Evolutionary conservation across 441 rosid species (phyloP), one percentile per base, ranked within the genome.

Genomic region (Gossypium schwendimanii): DNA sequence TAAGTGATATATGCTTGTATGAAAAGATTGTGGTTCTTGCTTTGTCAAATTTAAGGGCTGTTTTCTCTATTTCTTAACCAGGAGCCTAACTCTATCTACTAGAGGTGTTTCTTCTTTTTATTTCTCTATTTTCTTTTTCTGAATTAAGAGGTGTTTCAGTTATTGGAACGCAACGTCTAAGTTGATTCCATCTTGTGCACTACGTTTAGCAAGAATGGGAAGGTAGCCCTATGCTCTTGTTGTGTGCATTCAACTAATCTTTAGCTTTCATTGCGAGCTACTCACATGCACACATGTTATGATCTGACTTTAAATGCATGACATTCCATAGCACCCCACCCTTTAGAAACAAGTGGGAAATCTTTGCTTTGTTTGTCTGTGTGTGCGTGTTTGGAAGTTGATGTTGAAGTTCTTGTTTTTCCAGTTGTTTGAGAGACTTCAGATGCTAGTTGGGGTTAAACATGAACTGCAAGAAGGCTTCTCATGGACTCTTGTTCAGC

Each of bases 401-500:
- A 57, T 67, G 55, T 8, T 80, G 26, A 72, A 54, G 55, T 58
- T 62, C 68, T 17, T 60, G 12, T 70, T 45, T 17, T 70, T 65
- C 20, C 87, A 95, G 99, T 68, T 93, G 74, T 84, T 81, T 77
- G 83, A 79, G 70, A 85, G 82, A 73, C 79, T 92, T 55, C 82
- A 88, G 78, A 77, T 63, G 76, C 89, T 90, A 73, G 79, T 93
- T 41, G 98, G 98, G 77, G 97, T 91, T 66, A 88, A 85, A 75
- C 94, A 91, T 78, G 86, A 88, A 79, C 59, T 93, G 58, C 91
- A 85, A 75, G 97, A 82, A 54, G 98, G 97, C 54, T 96, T 86
- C 80, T 84, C 99, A 12, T 96, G 97, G 89, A 81, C 91, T 75
- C 82, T 96, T 73, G 79, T 91, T 72, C 95, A 77, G 28, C 96